A percentile compares a stretch with the other conserved stretches of the same genome.
Conservation (phyloP, 495 filamentous ascomycete species). For the Barbatosphaeria neglecta region DNA sequence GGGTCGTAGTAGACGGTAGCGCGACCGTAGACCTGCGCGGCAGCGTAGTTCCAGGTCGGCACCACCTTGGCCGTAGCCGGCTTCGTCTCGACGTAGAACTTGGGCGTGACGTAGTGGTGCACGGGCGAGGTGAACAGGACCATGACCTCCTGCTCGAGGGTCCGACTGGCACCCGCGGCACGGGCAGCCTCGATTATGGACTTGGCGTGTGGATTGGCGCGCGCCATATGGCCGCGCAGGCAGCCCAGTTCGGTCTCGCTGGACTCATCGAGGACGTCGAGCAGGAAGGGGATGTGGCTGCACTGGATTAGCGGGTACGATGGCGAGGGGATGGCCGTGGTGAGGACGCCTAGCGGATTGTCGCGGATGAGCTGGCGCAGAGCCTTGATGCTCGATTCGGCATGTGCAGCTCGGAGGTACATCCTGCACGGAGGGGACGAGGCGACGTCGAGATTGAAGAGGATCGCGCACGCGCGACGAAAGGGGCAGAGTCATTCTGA, state of each 20-base stretch:
- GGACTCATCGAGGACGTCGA: slow-evolving; percentile 30
- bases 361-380: slow-evolving; percentile 37
- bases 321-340: slow-evolving; percentile 37
- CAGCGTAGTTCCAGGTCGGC: slow-evolving; percentile 52
- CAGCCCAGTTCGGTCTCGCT: slow-evolving; percentile 15
- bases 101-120: slow-evolving; percentile 48
- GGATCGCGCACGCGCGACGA: too few species aligned
- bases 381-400: slow-evolving; percentile 24
- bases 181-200: slow-evolving; percentile 34
- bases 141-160: slow-evolving; percentile 30
- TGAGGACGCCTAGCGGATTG: slow-evolving; percentile 44
- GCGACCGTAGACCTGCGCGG: slow-evolving; percentile 43
- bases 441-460: too few species aligned
- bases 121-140: slow-evolving; percentile 40
- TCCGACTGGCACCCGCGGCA: slow-evolving; percentile 1
- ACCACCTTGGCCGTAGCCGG: slow-evolving; percentile 45
- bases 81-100: slow-evolving; percentile 49
- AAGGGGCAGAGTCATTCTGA: too few species aligned
- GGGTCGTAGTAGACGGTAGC: slow-evolving; percentile 35
- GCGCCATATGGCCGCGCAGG: slow-evolving; percentile 45
- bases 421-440: slow-evolving; percentile 12
- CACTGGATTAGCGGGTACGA: slow-evolving; percentile 34
- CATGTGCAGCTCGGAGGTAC: slow-evolving; percentile 39
- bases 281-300: slow-evolving; percentile 46
- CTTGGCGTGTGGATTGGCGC: slow-evolving; percentile 44